Percentiles rank a stretch among this genome's conserved stretches.
Conservation (phyloP, 148 eudicot genomes). For the Rhododendron ferrugineum region DNA sequence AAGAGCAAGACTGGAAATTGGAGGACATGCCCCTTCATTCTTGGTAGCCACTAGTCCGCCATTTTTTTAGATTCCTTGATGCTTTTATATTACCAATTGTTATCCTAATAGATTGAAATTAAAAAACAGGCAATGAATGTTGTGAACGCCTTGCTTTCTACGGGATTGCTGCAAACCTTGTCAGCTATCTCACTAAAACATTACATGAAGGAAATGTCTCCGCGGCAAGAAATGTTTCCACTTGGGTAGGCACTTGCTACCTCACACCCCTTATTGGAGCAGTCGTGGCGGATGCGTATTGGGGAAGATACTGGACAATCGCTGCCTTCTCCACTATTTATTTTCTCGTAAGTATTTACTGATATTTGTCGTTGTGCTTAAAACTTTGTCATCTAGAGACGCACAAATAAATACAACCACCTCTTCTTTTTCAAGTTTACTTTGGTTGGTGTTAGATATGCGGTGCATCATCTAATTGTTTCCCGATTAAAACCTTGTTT, state of each 20-base stretch:
- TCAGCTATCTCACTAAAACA: conserved; percentile 58
- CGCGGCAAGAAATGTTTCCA: conserved; percentile 68
- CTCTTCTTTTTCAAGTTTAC: not conserved
- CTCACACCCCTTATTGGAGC: conserved; percentile 76
- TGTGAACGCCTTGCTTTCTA: conserved; percentile 83
- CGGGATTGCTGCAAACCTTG: conserved; percentile 67
- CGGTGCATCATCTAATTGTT: not conserved
- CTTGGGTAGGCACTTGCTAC: conserved; percentile 80
- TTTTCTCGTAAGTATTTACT: conserved; percentile 41
- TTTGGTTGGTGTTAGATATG: not conserved
- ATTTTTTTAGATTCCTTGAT: not conserved
- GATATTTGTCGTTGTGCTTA: not conserved
- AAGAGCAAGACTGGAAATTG: conserved; percentile 76
- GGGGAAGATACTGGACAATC: conserved; percentile 92
- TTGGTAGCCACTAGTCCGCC: conserved; percentile 30
- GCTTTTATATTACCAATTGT: not conserved
- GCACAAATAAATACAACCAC: not conserved
- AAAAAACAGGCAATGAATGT: conserved; percentile 64
- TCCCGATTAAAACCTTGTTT: not conserved
- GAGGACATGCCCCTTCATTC: conserved; percentile 85
- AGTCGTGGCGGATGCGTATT: conserved; percentile 63
- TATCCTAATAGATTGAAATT: not conserved
- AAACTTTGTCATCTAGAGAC: not conserved
- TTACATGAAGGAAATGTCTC: conserved; percentile 69
- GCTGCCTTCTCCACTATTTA: conserved; percentile 62